Conservation (phyloP, 1,139 yeast species). For the Saccharomyces hybrid region DNA sequence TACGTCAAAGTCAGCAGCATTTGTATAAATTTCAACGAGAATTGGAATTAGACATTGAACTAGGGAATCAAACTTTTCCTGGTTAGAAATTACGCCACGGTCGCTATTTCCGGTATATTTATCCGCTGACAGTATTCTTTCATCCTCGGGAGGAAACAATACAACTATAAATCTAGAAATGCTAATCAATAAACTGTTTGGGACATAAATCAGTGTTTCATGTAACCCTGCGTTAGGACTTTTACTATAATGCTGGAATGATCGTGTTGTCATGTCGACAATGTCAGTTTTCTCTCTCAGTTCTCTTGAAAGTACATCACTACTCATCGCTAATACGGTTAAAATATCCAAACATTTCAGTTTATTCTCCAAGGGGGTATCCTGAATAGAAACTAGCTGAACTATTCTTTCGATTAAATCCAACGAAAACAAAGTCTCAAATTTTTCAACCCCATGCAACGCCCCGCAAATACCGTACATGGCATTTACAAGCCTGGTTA, state of each 20-base stretch:
- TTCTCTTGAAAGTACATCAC: constrained; percentile 14
- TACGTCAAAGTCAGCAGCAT: constrained; percentile 62
- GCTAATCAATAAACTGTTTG: constrained; percentile 54
- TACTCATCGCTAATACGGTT: constrained; percentile 16
- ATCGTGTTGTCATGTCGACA: constrained; percentile 12
- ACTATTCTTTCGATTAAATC: constrained; percentile 18
- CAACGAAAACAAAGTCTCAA: constrained; percentile 20
- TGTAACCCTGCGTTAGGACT: constrained; percentile 15
- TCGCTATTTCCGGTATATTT: constrained; percentile 5
- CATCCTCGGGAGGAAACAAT: constrained; percentile 42
- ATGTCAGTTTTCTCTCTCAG: constrained; percentile 16
- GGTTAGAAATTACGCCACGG: constrained; percentile 21
- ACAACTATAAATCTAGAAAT: constrained; percentile 51
- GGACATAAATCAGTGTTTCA: constrained; percentile 69
- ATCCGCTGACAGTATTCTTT: constrained; percentile 23
- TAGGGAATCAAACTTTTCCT: constrained; percentile 35
- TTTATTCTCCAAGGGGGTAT: constrained; percentile 20
- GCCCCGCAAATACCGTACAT: constrained; percentile 25
- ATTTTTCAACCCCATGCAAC: constrained; percentile 11
- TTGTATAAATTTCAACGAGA: constrained; percentile 62
- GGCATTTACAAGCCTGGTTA: constrained; percentile 17
- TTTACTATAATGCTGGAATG: constrained; percentile 21
- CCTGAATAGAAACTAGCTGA: constrained; percentile 16
- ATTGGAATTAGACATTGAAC: constrained; percentile 48
- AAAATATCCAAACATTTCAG: constrained; percentile 25